Percentiles rank a stretch among this genome's conserved stretches.
Conservation (phyloP, 148 eudicot genomes). For the Tetragonia tetragonoides region DNA sequence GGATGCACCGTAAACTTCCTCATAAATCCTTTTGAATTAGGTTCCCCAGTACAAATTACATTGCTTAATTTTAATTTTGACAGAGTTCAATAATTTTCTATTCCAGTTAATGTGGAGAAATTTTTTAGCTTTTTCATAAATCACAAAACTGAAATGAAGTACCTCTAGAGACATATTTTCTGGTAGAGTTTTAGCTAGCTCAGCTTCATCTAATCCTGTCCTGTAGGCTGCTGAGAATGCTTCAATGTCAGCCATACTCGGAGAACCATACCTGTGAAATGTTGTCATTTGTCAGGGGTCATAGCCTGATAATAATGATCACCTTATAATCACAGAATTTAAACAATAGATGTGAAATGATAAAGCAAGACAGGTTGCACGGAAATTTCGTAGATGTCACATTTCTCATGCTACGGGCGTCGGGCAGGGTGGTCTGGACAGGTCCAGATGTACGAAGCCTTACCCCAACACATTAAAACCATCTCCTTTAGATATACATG, state of each 20-base stretch:
- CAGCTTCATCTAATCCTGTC: slow-evolving; percentile 70
- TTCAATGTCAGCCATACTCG: slow-evolving; percentile 68
- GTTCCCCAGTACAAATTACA: not conserved
- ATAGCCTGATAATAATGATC: slow-evolving; percentile 12
- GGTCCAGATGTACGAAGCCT: too few relatives aligned
- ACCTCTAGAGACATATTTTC: slow-evolving; percentile 69
- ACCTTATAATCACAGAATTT: not conserved
- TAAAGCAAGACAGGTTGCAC: not conserved
- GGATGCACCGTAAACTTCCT: not conserved
- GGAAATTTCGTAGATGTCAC: not conserved
- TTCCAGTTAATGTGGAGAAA: not conserved
- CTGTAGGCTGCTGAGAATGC: slow-evolving; percentile 62
- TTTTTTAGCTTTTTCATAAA: not conserved
- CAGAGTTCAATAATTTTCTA: not conserved
- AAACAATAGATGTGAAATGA: not conserved
- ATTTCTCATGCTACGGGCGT: not conserved
- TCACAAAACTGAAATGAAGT: slow-evolving; percentile 15
- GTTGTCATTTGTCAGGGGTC: slow-evolving; percentile 6
- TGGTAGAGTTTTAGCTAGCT: slow-evolving; percentile 60
- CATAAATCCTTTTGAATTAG: not conserved
- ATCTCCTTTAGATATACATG: not conserved
- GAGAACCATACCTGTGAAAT: slow-evolving; percentile 77
- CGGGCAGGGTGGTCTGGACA: too few relatives aligned
- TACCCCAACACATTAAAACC: too few relatives aligned
- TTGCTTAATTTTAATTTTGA: not conserved